These are phyloP conservation scores for Suhomyces prunicola DNA, from an alignment of 805 yeast genomes.

Conservation along the genomic window DNA sequence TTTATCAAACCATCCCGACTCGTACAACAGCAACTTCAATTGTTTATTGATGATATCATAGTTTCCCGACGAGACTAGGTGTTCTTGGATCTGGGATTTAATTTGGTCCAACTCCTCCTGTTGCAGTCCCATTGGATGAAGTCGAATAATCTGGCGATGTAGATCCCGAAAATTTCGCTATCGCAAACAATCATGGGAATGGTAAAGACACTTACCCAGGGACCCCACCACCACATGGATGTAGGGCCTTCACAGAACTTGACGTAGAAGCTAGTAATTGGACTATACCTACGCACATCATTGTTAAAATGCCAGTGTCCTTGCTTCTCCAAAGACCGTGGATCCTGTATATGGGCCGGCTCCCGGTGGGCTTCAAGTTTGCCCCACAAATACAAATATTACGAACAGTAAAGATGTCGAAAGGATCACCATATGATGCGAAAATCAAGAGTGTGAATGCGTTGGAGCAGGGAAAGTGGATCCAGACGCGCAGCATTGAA, in stretches of 20 bases:
- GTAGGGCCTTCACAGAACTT: not conserved
- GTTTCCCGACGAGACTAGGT: conserved; percentile 72
- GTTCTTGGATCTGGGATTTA: conserved; percentile 63
- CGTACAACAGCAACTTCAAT: conserved; percentile 61
- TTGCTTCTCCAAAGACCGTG: not conserved
- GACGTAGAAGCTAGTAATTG: not conserved
- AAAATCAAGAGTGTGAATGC: conserved; percentile 30
- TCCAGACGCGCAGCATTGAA: conserved; percentile 57
- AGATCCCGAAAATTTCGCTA: not conserved
- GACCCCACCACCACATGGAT: not conserved
- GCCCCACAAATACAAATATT: not conserved
- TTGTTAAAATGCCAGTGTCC: not conserved
- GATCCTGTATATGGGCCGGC: not conserved
- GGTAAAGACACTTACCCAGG: not conserved
- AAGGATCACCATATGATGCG: conserved; percentile 34
- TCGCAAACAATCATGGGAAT: not conserved
- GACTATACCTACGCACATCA: not conserved
- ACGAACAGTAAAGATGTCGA: not conserved
- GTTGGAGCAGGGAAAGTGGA: conserved; percentile 41
- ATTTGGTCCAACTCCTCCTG: conserved; percentile 40
- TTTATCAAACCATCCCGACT: conserved; percentile 84
- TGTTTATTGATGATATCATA: conserved; percentile 70
- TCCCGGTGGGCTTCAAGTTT: not conserved
- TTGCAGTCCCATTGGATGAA: not conserved
- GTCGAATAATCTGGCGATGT: not conserved